These are phyloP conservation scores for Davidsoniella virescens DNA, from an alignment of 2,329 filamentous ascomycete species.

Conservation along the genomic window DNA sequence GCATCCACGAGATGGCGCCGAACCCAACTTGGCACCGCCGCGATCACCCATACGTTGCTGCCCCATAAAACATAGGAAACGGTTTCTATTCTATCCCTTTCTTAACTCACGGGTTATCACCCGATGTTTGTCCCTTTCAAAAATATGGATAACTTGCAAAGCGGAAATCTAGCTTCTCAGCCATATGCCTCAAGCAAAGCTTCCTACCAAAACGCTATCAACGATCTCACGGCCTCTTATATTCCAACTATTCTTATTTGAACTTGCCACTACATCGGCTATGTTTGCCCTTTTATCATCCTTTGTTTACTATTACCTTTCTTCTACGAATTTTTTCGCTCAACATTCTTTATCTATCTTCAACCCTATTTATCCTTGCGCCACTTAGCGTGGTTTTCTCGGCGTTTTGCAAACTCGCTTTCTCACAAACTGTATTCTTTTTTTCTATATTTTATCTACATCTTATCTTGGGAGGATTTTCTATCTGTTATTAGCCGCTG, in stretches of 20 bases:
- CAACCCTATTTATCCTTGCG: background rate
- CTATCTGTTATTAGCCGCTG: background rate
- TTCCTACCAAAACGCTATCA: too few species aligned
- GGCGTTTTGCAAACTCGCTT: background rate
- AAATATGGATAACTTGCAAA: too few species aligned
- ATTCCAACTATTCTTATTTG: background rate
- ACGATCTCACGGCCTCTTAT: constrained; percentile 1
- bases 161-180: too few species aligned
- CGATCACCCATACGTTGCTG: background rate
- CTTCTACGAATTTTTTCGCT: too few species aligned
- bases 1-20: constrained; percentile 2
- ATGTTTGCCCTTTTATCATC: background rate
- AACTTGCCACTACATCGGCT: background rate
- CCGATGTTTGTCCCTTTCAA: too few species aligned
- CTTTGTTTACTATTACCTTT: background rate
- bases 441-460: background rate
- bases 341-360: background rate
- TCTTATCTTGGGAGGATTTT: background rate
- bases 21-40: constrained; percentile 1
- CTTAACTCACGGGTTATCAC: too few species aligned
- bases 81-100: too few species aligned
- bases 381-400: background rate
- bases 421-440: background rate
- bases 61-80: background rate
- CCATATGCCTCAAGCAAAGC: too few species aligned